phyloP scores from a whole-genome alignment of 495 filamentous ascomycete genomes.

The Letharia lupina region DNA sequence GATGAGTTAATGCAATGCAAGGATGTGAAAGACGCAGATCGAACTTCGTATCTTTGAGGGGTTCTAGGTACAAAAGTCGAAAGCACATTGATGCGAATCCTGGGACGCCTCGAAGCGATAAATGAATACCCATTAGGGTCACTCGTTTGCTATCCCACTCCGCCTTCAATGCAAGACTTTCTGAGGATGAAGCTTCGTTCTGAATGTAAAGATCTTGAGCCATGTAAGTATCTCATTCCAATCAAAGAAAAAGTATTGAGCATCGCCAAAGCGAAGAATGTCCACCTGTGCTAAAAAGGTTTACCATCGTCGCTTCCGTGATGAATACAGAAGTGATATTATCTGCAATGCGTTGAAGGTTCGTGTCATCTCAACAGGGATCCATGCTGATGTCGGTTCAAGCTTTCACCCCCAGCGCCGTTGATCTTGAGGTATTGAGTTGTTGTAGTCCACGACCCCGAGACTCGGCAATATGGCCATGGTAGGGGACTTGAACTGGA shows the following conservation, averaged over 20 bases:
- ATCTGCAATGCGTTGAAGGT: neutral
- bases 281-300: neutral
- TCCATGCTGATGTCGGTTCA: neutral
- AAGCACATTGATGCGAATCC: neutral
- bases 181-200: neutral
- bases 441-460: neutral
- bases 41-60: neutral
- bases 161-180: neutral
- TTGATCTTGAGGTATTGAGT: neutral
- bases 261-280: neutral
- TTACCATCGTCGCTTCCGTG: neutral
- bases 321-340: neutral
- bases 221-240: neutral
- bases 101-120: constrained; percentile 8
- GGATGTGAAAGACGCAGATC: neutral
- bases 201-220: neutral
- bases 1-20: neutral
- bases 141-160: neutral
- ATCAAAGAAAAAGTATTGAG: neutral
- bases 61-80: neutral
- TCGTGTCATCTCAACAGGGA: neutral
- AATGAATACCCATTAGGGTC: neutral
- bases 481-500: too few relatives aligned
- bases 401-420: neutral
- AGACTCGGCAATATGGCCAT: neutral